phyloP scores from a whole-genome alignment of 768 basidiomycete genomes.

The Russula emetica region DNA sequence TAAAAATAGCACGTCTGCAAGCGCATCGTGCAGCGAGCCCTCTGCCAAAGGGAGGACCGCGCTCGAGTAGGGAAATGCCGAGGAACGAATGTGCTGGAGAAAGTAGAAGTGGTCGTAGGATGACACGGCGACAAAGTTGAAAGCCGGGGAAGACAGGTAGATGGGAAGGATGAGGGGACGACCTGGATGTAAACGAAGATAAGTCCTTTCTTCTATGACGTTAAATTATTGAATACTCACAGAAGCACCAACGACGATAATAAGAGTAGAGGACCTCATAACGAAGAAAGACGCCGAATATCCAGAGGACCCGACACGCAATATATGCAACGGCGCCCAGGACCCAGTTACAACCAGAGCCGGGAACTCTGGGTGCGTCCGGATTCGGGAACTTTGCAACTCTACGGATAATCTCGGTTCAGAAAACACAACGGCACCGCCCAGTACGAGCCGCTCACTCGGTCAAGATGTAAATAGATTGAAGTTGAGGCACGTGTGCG shows the following conservation, averaged over 20 bases:
- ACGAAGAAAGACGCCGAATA: conserved; percentile 64
- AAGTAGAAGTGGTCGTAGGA: conserved; percentile 84
- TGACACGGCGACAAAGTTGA: conserved; percentile 67
- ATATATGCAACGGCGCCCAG: conserved; percentile 80
- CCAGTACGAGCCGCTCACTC: conserved; percentile 47
- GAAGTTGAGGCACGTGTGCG: conserved; percentile 67
- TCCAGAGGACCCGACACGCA: conserved; percentile 73
- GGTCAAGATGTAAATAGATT: too few species aligned
- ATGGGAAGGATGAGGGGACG: conserved; percentile 45
- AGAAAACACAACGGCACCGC: not conserved
- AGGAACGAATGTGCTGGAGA: conserved; percentile 68
- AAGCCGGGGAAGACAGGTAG: conserved; percentile 58
- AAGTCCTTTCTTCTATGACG: conserved; percentile 1
- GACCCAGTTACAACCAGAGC: conserved; percentile 75
- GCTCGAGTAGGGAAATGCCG: conserved; percentile 54
- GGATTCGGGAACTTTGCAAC: conserved; percentile 73
- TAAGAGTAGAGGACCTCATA: conserved; percentile 80
- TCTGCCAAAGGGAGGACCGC: conserved; percentile 18
- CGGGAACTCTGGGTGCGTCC: conserved; percentile 59
- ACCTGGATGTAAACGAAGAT: conserved; percentile 41
- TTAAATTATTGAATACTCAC: conserved; percentile 46
- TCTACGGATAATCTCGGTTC: conserved; percentile 38
- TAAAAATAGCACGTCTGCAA: conserved; percentile 77
- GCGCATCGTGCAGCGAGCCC: conserved; percentile 42
- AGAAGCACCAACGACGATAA: conserved; percentile 68